Evolutionary conservation across 768 basidiomycete genomes (phyloP), one percentile per base, ranked within the genome.

Genomic region (Exidia glandulosa): DNA sequence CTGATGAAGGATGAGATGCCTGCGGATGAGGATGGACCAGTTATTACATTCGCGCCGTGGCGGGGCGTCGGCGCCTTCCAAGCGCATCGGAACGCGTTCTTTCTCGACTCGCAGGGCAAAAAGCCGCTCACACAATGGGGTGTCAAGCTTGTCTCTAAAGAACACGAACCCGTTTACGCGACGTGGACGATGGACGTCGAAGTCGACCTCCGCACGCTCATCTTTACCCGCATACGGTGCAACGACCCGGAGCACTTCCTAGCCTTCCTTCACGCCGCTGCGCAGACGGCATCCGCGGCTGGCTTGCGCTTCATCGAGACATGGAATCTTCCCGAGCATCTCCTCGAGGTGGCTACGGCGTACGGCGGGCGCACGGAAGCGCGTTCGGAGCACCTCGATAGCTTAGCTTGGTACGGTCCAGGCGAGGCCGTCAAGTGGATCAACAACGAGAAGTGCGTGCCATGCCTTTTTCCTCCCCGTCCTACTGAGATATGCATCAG

Each of bases 331-430:
- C 71, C 76, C 1, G 37, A 61, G 13, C 62, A 76, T 16, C 62
- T 82, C 32, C 45, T 66, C 54, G 57, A 60, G 2, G 59, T 64
- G 9, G 74, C 71, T 1, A 52, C 58, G n/a, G 64, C 62, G 25
- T 60, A 72, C 2, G 73, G 75, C 4, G 76, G 74, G 0, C 63
- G 50, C 41, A 74, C 68, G 0, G 57, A 65, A 48, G 64, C 70
- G 47, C 70, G 80, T 41, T 64, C 67, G 3, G 75, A 74, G 33
- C 73, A 78, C 63, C 62, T 82, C 7, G 70, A 78, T 3, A 66
- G 75, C 2, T 71, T 81, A 60, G 79, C 75, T 57, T 81, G 79
- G 78, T 83, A 83, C 68, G 78, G 78, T 34, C 25, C 59, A 16
- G 76, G 66, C 67, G 61, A 59, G 7, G 66, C 72, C 29, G 64